phyloP scores from a whole-genome alignment of 768 basidiomycete genomes.

The Tulasnella calospora region DNA sequence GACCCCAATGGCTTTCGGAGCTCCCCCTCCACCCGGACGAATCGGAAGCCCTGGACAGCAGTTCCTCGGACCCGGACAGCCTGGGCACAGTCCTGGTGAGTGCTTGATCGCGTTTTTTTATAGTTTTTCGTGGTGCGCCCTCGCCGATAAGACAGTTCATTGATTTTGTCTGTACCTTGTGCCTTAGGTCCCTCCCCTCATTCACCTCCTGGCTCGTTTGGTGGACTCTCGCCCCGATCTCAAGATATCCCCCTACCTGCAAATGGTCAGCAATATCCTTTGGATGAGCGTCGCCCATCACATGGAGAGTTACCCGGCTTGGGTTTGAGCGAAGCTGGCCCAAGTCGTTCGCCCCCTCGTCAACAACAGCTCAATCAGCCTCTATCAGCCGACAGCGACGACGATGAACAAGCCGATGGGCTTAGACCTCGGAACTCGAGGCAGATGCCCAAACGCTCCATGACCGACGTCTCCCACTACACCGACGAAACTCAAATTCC shows the following conservation, averaged over 20 bases:
- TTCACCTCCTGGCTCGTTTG: not conserved
- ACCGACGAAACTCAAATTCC: not conserved
- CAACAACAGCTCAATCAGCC: too few species aligned
- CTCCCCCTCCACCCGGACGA: not conserved
- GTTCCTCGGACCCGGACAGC: not conserved
- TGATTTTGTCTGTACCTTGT: not conserved
- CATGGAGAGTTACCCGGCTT: not conserved
- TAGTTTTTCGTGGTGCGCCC: not conserved
- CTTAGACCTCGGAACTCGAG: not conserved
- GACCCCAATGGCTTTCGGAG: not conserved
- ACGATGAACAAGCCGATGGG: not conserved
- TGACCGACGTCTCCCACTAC: not conserved
- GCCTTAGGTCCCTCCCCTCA: not conserved
- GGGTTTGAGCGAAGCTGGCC: not conserved
- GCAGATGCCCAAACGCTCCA: not conserved
- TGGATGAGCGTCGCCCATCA: not conserved
- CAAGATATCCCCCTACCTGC: not conserved
- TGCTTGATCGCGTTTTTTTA: not conserved
- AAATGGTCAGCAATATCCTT: not conserved
- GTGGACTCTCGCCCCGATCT: not conserved
- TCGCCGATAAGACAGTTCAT: not conserved
- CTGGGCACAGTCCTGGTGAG: conserved; percentile 9
- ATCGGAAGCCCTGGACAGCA: conserved; percentile 11
- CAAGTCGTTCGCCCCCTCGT: not conserved
- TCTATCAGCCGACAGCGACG: not conserved